These are phyloP conservation scores for Fusarium oligoseptatum DNA, from an alignment of 2,329 filamentous ascomycete genomes.

Conservation along the genomic window DNA sequence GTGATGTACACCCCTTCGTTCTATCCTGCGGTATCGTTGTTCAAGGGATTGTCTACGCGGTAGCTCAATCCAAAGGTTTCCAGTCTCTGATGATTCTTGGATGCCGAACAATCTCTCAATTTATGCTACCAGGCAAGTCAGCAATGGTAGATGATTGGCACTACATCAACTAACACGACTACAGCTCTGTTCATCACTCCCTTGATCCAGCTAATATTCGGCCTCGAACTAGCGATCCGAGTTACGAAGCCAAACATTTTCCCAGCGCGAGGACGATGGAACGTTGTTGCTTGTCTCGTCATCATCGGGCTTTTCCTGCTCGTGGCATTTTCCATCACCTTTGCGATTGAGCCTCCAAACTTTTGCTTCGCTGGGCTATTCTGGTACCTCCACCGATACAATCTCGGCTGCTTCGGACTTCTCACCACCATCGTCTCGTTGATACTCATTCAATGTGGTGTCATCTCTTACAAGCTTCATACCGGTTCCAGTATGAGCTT, in stretches of 20 bases:
- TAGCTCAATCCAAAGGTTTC: conserved; percentile 68
- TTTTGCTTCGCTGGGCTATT: conserved; percentile 77
- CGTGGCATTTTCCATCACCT: conserved; percentile 70
- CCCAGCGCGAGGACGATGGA: conserved; percentile 70
- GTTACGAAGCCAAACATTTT: conserved; percentile 69
- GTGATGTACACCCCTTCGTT: conserved; percentile 68
- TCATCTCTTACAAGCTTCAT: conserved; percentile 70
- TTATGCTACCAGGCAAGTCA: conserved; percentile 70
- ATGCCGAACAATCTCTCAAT: conserved; percentile 67
- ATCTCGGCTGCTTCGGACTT: conserved; percentile 68
- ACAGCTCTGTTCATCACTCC: conserved; percentile 74
- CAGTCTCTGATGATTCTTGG: conserved; percentile 63
- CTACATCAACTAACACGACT: conserved; percentile 40
- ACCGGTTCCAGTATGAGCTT: conserved; percentile 67
- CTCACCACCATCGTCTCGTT: conserved; percentile 64
- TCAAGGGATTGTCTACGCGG: conserved; percentile 70
- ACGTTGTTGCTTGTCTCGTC: conserved; percentile 68
- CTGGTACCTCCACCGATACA: conserved; percentile 74
- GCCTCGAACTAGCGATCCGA: conserved; percentile 70
- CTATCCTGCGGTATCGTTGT: conserved; percentile 69
- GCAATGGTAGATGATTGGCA: neutral
- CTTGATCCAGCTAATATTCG: conserved; percentile 75
- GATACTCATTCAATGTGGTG: conserved; percentile 63
- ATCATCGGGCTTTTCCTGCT: conserved; percentile 65
- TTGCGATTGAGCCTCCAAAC: conserved; percentile 67